Base-by-base conservation (phyloP, 192 early-diverging fungal species). In the Podila verticillata region DNA sequence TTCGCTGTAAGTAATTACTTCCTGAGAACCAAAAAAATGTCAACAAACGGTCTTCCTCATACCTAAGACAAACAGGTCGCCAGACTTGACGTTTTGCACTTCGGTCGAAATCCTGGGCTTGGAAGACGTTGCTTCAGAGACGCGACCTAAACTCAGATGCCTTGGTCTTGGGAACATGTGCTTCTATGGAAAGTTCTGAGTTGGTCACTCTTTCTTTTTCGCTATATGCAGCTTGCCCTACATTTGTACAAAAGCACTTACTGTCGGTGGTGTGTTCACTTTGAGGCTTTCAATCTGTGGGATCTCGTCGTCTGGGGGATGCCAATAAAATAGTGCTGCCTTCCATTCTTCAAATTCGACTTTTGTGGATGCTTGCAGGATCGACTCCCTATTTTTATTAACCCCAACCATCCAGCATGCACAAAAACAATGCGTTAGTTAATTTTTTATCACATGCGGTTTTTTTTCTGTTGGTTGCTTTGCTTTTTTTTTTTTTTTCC, bases 321-420 rank as follows among this genome's bases (percentile, higher is more conserved):
- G 75, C 75, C 75, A 79, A 57, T 72, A 62, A 48, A 79, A 79
- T 19, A 79, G 34, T 4, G 75, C 75, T 17, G 75, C 68, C 24
- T 79, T 79, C 75, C 75, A 79, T 47, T 79, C 75, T 36, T 79
- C 75, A n/a, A 72, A 79, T 13, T 79, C 75, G 2, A 63, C 60
- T 22, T 79, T 70, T 51, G 75, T 79, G 13, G 75, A 57, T 39
- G 75, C 75, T 30, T 79, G 75, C 30, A 79, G 36, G 56, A 79
- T 67, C 30, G 75, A 71, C 57, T 79, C 75, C 69, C 75, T 79
- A 72, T 17, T 12, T 1, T 60, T 28, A 28, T 20, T 22, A 54
- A 54, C 51, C 51, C 51, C 51, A 24, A n/a, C 51, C 51, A 54
- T 17, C 24, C 24, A 26, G 4, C 51, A 24, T 24, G 22, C 20